Evolutionary conservation across 2,329 filamentous ascomycete genomes (phyloP).

Genomic region (Fusarium pilosicola): DNA sequence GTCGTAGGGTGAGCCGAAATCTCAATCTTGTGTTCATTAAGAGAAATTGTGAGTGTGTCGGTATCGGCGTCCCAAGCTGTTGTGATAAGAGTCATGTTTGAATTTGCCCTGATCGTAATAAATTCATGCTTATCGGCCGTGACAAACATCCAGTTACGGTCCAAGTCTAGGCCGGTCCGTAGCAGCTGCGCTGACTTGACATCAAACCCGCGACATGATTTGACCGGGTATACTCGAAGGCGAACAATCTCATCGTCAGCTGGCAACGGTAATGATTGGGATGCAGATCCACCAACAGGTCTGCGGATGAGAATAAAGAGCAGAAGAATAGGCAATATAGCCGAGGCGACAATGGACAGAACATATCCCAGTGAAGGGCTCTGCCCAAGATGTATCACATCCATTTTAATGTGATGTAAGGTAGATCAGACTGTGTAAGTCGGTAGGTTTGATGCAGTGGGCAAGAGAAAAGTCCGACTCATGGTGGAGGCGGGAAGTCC

Average conservation of each 20-base stretch:
- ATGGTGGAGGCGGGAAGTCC: neutral
- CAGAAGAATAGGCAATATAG: slow-evolving; percentile 12
- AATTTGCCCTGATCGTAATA: slow-evolving; percentile 69
- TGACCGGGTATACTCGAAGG: slow-evolving; percentile 71
- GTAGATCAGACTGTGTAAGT: neutral
- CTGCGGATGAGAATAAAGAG: slow-evolving; percentile 10
- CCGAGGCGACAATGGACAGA: neutral
- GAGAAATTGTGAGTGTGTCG: slow-evolving; percentile 60
- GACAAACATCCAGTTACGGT: slow-evolving; percentile 75
- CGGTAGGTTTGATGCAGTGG: neutral
- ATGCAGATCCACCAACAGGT: neutral
- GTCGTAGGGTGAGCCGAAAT: slow-evolving; percentile 65
- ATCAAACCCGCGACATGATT: slow-evolving; percentile 71
- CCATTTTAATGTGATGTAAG: neutral
- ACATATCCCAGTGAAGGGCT: neutral
- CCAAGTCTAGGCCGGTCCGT: slow-evolving; percentile 67
- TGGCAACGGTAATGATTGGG: slow-evolving; percentile 15
- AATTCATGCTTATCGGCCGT: slow-evolving; percentile 63
- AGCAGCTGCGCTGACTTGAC: slow-evolving; percentile 62
- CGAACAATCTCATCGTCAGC: slow-evolving; percentile 38
- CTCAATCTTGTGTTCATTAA: slow-evolving; percentile 54
- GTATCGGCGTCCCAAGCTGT: slow-evolving; percentile 46
- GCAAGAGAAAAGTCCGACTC: neutral
- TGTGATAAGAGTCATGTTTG: slow-evolving; percentile 69
- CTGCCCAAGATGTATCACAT: neutral